Base-by-base conservation (phyloP, 1,284 basidiomycete genomes). In the Ustilago cynodontis region DNA sequence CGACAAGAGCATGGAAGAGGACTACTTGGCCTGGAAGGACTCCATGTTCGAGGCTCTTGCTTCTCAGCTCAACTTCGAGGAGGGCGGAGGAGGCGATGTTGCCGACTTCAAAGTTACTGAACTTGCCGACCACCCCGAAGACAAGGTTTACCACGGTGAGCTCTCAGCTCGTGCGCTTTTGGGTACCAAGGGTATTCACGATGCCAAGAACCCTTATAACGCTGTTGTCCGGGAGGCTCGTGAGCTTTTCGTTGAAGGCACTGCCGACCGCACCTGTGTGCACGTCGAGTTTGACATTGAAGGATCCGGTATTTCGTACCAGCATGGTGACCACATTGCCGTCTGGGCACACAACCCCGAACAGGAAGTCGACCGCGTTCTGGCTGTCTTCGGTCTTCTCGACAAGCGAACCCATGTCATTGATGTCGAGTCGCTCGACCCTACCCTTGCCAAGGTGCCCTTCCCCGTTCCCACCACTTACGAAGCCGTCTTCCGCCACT, bases 11-110 rank as follows among this genome's bases (percentile, higher is more conserved):
- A 96, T 99, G 94, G 96, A 99, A 87, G 97, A 99, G 88, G 96
- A 99, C 87, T 99, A 98, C 86, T 90, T 99, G n/a, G 94, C 94
- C 77, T 99, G 96, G 96, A 99, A 99, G 87, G 96, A 99, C 86
- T 90, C 89, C 81, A 95, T 98, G 94, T 98, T 95, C 92, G 92
- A 93, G 51, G 91, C 91, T 6, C 94, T 99, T 70, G 90, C 94
- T 29, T 87, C 89, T 74, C 90, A 90, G 54, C 90, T 98, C 89
- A 90, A 90, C 72, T 93, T 98, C 64, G 95, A 98, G 87, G 96
- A 98, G 87, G 96, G 97, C 65, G 94, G 94, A 80, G 94, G 94
- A 63, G 94, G 94, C 67, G 96, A 98, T 83, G 90, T 93, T n/a
- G 90, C 95, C 55, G 96, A 99, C 89, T 99, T 98, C 85, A 90